phyloP scores from a whole-genome alignment of 495 filamentous ascomycete species.

The Aspergillus bridgeri region DNA sequence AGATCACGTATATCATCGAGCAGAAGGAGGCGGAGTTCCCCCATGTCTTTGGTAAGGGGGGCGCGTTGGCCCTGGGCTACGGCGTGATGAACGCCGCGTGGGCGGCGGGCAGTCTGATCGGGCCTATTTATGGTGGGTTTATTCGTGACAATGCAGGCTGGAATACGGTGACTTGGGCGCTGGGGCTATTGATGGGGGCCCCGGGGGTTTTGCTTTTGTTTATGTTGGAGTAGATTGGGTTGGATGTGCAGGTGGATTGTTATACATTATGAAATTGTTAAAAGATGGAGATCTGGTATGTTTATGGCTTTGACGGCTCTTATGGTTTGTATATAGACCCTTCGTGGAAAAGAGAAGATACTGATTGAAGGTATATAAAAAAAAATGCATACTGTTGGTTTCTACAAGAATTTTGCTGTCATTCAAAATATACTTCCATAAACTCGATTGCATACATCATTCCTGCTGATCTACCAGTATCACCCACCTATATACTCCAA shows the following conservation, averaged over 20 bases:
- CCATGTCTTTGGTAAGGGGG: constrained; percentile 45
- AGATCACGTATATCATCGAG: constrained; percentile 59
- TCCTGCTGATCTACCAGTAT: no score
- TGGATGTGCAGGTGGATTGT: neutral
- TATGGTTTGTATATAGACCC: no score
- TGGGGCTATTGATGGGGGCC: constrained; percentile 38
- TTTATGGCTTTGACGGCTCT: no score
- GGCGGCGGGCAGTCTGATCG: constrained; percentile 56
- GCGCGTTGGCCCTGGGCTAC: constrained; percentile 57
- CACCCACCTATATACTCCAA: no score
- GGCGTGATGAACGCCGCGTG: constrained; percentile 56
- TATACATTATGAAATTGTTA: no score
- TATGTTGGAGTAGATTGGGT: neutral
- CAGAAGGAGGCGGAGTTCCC: constrained; percentile 51
- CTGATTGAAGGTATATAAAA: no score
- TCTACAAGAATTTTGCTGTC: no score
- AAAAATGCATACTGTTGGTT: no score
- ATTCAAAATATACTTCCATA: no score
- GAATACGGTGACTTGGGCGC: constrained; percentile 56
- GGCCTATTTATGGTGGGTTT: constrained; percentile 61
- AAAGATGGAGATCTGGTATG: no score
- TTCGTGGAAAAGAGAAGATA: no score
- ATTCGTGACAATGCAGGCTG: constrained; percentile 57
- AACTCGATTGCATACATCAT: no score
- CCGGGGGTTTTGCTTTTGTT: constrained; percentile 1